A percentile compares a stretch with the other conserved stretches of the same genome.
Conservation (phyloP, 2,329 filamentous ascomycete genomes). For the Talaromyces sp. region DNA sequence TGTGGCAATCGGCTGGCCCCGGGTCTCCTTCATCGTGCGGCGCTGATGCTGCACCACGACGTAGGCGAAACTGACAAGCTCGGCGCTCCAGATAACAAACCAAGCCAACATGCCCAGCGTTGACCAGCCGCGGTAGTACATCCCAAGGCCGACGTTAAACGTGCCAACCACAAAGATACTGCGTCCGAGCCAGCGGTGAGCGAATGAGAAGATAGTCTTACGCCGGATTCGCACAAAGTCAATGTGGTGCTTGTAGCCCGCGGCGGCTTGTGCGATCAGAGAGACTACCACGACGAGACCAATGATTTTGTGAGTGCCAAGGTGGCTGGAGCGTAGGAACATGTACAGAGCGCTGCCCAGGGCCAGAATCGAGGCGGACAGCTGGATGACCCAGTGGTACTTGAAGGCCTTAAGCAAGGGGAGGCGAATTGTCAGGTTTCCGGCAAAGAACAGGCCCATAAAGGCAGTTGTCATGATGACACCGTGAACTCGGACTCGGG, state of each 20-base stretch:
- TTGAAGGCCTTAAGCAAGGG: constrained; percentile 11
- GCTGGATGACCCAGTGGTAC: constrained; percentile 14
- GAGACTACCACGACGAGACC: constrained; percentile 8
- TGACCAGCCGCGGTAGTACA: constrained; percentile 12
- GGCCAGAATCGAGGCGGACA: constrained; percentile 11
- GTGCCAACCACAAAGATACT: constrained; percentile 10
- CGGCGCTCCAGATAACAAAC: constrained; percentile 9
- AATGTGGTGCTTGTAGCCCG: constrained; percentile 14
- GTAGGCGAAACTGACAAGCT: constrained; percentile 8
- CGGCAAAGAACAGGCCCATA: constrained; percentile 12
- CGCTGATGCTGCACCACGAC: constrained; percentile 7
- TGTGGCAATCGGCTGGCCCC: not conserved
- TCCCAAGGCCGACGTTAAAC: constrained; percentile 11
- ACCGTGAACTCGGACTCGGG: constrained; percentile 11
- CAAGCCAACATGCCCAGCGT: constrained; percentile 6
- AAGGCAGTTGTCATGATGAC: constrained; percentile 13
- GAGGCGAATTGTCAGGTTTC: constrained; percentile 10
- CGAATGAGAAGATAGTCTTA: constrained; percentile 9
- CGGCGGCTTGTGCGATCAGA: constrained; percentile 10
- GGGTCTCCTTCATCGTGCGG: constrained; percentile 5
- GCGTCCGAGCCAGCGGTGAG: constrained; percentile 13
- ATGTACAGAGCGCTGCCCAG: constrained; percentile 13
- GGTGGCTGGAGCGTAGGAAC: constrained; percentile 9
- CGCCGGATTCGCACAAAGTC: constrained; percentile 13
- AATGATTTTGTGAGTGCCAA: constrained; percentile 11